These are phyloP conservation scores for Tetrapisispora iriomotensis DNA, from an alignment of 805 yeast species.

Conservation along the genomic window DNA sequence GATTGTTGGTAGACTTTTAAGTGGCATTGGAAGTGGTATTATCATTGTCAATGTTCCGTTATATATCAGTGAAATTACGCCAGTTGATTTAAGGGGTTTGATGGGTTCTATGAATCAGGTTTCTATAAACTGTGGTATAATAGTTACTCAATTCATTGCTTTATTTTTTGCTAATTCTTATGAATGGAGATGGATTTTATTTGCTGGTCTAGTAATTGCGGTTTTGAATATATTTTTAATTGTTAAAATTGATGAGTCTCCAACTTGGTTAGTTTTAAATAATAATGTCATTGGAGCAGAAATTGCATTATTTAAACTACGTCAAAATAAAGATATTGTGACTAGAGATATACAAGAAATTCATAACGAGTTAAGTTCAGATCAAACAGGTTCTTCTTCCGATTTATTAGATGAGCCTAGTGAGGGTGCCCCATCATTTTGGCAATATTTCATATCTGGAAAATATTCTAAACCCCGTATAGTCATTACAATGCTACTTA, in stretches of 20 bases:
- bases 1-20: constrained; percentile 58
- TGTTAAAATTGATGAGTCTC: constrained; percentile 57
- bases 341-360: constrained; percentile 18
- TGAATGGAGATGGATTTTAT: constrained; percentile 65
- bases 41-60: constrained; percentile 81
- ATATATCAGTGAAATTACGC: constrained; percentile 71
- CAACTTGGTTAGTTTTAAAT: constrained; percentile 57
- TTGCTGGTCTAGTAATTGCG: constrained; percentile 52
- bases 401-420: constrained; percentile 5
- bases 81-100: constrained; percentile 55
- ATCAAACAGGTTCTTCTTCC: constrained; percentile 1
- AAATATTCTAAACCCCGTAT: constrained; percentile 48
- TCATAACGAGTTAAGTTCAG: constrained; percentile 1
- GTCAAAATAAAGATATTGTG: constrained; percentile 29
- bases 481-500: constrained; percentile 61
- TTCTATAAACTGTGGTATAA: constrained; percentile 74
- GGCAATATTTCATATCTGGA: constrained; percentile 40
- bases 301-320: constrained; percentile 27
- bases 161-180: constrained; percentile 51
- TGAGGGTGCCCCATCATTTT: constrained; percentile 16
- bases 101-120: constrained; percentile 89
- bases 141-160: constrained; percentile 69
- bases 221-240: constrained; percentile 36
- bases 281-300: constrained; percentile 30
- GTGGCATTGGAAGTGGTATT: constrained; percentile 83